Base-by-base conservation (phyloP, 345 rosid species). In the Laguncularia racemosa region DNA sequence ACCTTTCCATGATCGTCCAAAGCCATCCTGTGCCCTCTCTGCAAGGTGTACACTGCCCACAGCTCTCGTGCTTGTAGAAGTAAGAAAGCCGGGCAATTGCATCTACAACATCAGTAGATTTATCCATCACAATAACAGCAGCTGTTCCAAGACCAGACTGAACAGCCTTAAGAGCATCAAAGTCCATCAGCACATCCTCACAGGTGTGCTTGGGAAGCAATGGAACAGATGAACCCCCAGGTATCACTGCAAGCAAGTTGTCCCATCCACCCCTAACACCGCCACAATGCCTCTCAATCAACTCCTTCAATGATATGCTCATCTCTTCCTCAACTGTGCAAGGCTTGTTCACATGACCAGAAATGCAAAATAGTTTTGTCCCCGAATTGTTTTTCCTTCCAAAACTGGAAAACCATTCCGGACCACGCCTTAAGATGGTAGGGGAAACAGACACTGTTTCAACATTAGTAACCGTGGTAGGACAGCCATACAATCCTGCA, bases 11-110 rank as follows among this genome's bases (percentile, higher is more conserved):
- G 57, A 93, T 80, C 99, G 82, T 93, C 99, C 97, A 93, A 57
- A 90, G 90, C 97, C 99, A 93, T 60, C 90, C 84, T 4, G 95
- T 93, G 18, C 99, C 99, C 62, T 93, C 97, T 70, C 96, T 75
- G 89, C 99, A 93, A 23, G 96, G 97, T 0, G 99, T 93, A 72
- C 99, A 90, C 76, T 93, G 97, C 26, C 99, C 97, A 71, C 97
- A 93, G 67, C 97, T 90, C 76, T 93, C 97, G 13, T 93, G 99
- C 80, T 88, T 89, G 84, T 93, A 93, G 75, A 93, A 93, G 78
- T 87, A 90, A 8, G 99, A 93, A 55, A 93, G 83, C 82, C 99
- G 84, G 0, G 97, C 96, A 44, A 93, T 90, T 58, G 99, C 99
- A 76, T 93, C 99, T 14, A 89, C 99, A 58, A 93, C 83, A 66